These are phyloP conservation scores for Pichia sp. DNA, from an alignment of 1,139 yeast genomes.

Conservation along the genomic window DNA sequence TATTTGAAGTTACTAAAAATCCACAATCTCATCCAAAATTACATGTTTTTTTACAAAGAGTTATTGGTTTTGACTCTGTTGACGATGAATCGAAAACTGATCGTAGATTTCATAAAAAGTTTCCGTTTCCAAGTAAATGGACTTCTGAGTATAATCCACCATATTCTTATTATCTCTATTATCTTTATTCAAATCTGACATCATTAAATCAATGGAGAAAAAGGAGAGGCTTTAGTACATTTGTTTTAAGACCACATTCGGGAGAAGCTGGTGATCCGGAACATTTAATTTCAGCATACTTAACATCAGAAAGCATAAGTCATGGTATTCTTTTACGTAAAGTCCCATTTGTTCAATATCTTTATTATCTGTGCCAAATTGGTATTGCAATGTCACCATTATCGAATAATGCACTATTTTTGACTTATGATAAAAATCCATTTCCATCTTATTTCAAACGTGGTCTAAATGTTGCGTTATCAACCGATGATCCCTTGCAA, in stretches of 20 bases:
- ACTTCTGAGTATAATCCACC: constrained; percentile 78
- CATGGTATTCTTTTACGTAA: constrained; percentile 93
- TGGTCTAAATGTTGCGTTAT: constrained; percentile 87
- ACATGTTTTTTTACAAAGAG: constrained; percentile 82
- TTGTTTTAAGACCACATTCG: constrained; percentile 92
- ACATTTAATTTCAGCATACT: constrained; percentile 83
- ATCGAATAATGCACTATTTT: constrained; percentile 89
- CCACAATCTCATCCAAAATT: constrained; percentile 86
- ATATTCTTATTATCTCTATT: constrained; percentile 91
- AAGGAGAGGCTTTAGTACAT: constrained; percentile 70
- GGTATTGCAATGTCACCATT: constrained; percentile 99
- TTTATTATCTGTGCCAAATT: constrained; percentile 88
- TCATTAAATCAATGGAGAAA: constrained; percentile 79
- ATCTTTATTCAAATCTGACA: constrained; percentile 77
- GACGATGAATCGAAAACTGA: constrained; percentile 96
- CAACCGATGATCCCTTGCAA: constrained; percentile 91
- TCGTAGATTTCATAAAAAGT: constrained; percentile 69
- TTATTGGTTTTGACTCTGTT: constrained; percentile 95
- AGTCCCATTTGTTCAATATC: constrained; percentile 88
- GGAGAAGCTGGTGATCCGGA: constrained; percentile 99
- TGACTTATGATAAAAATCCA: constrained; percentile 93
- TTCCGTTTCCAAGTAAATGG: constrained; percentile 83
- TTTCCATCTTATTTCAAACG: constrained; percentile 83
- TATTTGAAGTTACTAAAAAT: constrained; percentile 81
- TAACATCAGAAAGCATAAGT: constrained; percentile 86